Percentiles rank a stretch among this genome's conserved stretches.
phyloP scores from a whole-genome alignment of 208 protist genomes.

The Leishmania turanica region DNA sequence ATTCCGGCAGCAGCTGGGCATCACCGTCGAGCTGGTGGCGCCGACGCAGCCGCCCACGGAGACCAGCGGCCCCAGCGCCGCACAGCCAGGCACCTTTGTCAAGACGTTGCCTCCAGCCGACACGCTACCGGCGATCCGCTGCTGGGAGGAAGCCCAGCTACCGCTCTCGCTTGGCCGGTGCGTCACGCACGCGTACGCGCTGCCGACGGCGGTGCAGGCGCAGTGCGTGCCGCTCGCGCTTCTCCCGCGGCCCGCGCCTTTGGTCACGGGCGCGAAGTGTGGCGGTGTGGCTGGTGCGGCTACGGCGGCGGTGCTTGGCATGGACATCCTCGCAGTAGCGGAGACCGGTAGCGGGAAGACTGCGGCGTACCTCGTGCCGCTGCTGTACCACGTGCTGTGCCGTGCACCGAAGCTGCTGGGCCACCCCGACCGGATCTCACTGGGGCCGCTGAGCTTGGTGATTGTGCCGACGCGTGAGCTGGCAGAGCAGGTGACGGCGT shows the following conservation, averaged over 20 bases:
- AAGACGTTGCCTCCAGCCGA: constrained; percentile 15
- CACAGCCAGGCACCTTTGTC: not conserved
- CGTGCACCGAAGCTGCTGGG: constrained; percentile 57
- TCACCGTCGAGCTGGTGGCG: constrained; percentile 59
- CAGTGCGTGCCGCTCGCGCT: constrained; percentile 76
- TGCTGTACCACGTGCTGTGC: constrained; percentile 70
- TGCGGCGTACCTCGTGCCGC: constrained; percentile 89
- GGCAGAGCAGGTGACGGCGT: constrained; percentile 85
- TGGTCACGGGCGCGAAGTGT: not conserved
- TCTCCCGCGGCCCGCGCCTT: not conserved
- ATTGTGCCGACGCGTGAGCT: constrained; percentile 94
- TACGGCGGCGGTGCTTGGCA: constrained; percentile 10
- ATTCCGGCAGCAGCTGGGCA: constrained; percentile 75
- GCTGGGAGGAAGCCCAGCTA: constrained; percentile 80
- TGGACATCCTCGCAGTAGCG: constrained; percentile 90
- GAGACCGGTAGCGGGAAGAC: constrained; percentile 96
- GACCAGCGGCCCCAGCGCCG: not conserved
- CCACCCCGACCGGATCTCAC: constrained; percentile 52
- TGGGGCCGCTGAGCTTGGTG: constrained; percentile 87
- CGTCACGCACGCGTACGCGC: constrained; percentile 42
- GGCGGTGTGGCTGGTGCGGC: not conserved
- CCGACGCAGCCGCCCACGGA: not conserved
- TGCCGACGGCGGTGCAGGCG: constrained; percentile 80
- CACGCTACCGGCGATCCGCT: constrained; percentile 54
- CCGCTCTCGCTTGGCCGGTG: constrained; percentile 63